phyloP scores from a whole-genome alignment of 2,329 filamentous ascomycete genomes.

The Onygenales sp. region DNA sequence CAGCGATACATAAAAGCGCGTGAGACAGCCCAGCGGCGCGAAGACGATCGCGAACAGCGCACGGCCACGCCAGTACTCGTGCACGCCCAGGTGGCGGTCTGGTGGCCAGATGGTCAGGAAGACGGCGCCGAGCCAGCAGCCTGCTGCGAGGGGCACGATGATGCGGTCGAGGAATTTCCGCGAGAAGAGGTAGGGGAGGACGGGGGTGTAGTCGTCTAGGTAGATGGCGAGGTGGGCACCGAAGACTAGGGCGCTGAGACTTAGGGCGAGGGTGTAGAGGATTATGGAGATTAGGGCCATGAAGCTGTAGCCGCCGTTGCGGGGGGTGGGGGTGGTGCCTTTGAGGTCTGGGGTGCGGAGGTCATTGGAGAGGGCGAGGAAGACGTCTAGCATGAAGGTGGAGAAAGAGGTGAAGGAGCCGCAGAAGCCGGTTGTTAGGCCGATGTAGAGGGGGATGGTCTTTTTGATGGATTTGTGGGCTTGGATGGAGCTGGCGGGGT shows the following conservation, averaged over 20 bases:
- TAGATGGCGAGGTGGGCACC: conserved; percentile 67
- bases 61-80: conserved; percentile 62
- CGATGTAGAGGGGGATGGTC: conserved; percentile 79
- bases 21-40: conserved; percentile 67
- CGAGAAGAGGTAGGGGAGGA: conserved; percentile 47
- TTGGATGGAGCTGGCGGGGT: conserved; percentile 36
- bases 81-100: conserved; percentile 29
- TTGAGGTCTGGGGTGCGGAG: conserved; percentile 45
- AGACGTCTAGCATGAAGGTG: conserved; percentile 69
- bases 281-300: conserved; percentile 69
- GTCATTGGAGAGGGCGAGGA: conserved; percentile 69
- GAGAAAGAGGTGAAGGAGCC: conserved; percentile 89
- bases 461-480: conserved; percentile 62
- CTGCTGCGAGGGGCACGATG: conserved; percentile 56
- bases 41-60: conserved; percentile 72
- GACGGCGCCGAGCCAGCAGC: conserved; percentile 69
- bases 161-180: conserved; percentile 56
- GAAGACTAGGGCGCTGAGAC: conserved; percentile 56
- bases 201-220: conserved; percentile 49
- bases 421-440: conserved; percentile 77
- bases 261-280: conserved; percentile 62
- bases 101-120: conserved; percentile 65
- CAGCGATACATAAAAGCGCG: conserved; percentile 63
- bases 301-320: conserved; percentile 71
- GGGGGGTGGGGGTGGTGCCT: conserved; percentile 42